Percentiles rank a stretch among this genome's conserved stretches.
phyloP scores from a whole-genome alignment of 306 rosid species.

The Dryas alaskensis region DNA sequence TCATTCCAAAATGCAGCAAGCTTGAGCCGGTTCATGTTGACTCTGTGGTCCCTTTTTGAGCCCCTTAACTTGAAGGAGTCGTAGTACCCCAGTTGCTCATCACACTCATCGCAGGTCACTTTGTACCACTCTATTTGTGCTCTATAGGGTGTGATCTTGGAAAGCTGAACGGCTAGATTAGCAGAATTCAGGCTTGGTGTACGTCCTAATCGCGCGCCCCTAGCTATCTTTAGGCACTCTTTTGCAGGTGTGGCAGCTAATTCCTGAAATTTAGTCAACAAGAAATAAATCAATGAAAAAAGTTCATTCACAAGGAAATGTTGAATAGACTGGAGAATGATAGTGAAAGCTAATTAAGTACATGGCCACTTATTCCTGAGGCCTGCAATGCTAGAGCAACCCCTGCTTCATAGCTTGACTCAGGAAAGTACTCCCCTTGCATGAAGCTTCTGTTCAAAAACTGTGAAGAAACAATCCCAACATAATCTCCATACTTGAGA shows the following conservation, averaged over 20 bases:
- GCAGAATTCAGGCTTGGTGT: conserved; percentile 58
- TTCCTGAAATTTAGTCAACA: conserved; percentile 44
- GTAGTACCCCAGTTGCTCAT: conserved; percentile 64
- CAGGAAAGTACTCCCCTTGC: conserved; percentile 36
- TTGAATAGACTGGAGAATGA: background rate
- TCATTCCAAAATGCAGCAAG: conserved; percentile 69
- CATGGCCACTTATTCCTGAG: conserved; percentile 58
- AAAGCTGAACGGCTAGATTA: conserved; percentile 49
- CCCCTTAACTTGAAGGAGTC: conserved; percentile 66
- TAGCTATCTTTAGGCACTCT: conserved; percentile 67
- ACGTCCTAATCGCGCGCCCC: conserved; percentile 45
- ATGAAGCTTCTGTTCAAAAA: conserved; percentile 35
- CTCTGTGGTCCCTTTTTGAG: conserved; percentile 40
- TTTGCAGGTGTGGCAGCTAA: conserved; percentile 34
- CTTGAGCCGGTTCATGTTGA: conserved; percentile 57
- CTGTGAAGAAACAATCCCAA: conserved; percentile 38
- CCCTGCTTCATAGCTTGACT: conserved; percentile 74
- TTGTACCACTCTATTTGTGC: conserved; percentile 88
- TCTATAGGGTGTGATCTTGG: conserved; percentile 60
- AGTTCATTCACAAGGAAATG: background rate
- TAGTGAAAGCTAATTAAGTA: conserved; percentile 8
- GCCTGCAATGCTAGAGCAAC: conserved; percentile 71
- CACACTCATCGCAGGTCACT: conserved; percentile 47
- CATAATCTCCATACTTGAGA: conserved; percentile 71
- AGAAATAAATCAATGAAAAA: background rate